Conservation (phyloP, 768 basidiomycete species). For the Mycena latifolia region DNA sequence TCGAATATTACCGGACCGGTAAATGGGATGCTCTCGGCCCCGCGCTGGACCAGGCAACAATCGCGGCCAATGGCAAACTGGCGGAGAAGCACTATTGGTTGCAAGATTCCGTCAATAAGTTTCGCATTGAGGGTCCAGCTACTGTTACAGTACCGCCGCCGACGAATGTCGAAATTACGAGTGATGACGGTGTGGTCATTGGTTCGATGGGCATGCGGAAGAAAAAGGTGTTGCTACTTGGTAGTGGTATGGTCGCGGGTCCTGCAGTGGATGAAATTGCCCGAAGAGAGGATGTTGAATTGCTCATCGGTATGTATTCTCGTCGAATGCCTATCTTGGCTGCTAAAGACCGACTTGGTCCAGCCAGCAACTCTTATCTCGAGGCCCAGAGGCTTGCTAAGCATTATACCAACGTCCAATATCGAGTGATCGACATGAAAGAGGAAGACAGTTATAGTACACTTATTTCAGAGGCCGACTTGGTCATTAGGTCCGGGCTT, state of each 20-base stretch:
- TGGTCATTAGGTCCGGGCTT: constrained; percentile 82
- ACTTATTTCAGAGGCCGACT: constrained; percentile 75
- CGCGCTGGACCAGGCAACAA: constrained; percentile 78
- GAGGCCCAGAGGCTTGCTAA: constrained; percentile 67
- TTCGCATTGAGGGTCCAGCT: constrained; percentile 43
- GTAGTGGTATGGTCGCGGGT: constrained; percentile 87
- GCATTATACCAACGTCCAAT: constrained; percentile 63
- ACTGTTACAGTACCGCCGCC: not conserved
- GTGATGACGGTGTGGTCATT: constrained; percentile 15
- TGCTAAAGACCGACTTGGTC: constrained; percentile 1
- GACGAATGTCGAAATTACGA: not conserved
- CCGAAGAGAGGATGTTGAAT: constrained; percentile 11
- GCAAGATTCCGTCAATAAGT: constrained; percentile 60
- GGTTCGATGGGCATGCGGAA: constrained; percentile 46
- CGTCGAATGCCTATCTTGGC: too few relatives aligned
- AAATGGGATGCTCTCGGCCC: constrained; percentile 43
- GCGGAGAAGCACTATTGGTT: constrained; percentile 70
- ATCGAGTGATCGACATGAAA: constrained; percentile 70
- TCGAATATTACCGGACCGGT: constrained; percentile 54
- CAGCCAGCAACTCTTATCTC: constrained; percentile 78
- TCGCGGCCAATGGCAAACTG: constrained; percentile 72
- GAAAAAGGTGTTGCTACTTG: constrained; percentile 84
- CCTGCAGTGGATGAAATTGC: not conserved
- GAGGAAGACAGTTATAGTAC: constrained; percentile 58
- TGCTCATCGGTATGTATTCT: constrained; percentile 20